Conservation (phyloP, 352 stramenopile genomes). For the Pythium grandisporangium region DNA sequence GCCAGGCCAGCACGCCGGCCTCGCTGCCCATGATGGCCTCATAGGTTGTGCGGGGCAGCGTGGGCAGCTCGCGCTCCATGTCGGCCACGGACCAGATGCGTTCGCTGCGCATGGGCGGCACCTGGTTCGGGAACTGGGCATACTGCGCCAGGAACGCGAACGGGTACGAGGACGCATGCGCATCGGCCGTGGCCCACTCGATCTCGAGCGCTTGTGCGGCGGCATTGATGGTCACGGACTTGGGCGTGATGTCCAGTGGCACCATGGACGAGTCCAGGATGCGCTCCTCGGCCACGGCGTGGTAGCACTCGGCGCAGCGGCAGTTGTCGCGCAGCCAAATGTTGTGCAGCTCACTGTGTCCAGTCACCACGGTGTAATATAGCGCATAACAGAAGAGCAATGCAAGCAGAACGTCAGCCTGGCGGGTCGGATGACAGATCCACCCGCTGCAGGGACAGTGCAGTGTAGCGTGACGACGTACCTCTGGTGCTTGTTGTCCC, state of each 20-base stretch:
- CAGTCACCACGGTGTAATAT: background rate
- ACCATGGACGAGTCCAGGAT: conserved; percentile 16
- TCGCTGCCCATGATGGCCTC: conserved; percentile 16
- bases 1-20: conserved; percentile 15
- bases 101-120: background rate
- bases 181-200: conserved; percentile 9
- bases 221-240: conserved; percentile 3
- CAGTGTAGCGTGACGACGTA: too few relatives aligned
- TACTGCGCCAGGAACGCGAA: conserved; percentile 17
- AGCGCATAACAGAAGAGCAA: background rate
- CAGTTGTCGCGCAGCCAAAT: conserved; percentile 27
- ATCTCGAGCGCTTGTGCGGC: conserved; percentile 7
- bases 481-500: conserved; percentile 12
- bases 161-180: conserved; percentile 10
- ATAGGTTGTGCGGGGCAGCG: conserved; percentile 13
- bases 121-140: conserved; percentile 1
- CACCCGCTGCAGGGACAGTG: too few relatives aligned
- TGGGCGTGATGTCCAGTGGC: conserved; percentile 10
- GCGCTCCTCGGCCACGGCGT: conserved; percentile 19
- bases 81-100: conserved; percentile 9
- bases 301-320: conserved; percentile 15
- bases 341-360: conserved; percentile 11
- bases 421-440: background rate
- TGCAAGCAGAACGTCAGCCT: background rate
- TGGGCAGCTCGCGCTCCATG: conserved; percentile 11